Evolutionary conservation across 345 rosid species (phyloP).

Genomic region (Hevea brasiliensis): DNA sequence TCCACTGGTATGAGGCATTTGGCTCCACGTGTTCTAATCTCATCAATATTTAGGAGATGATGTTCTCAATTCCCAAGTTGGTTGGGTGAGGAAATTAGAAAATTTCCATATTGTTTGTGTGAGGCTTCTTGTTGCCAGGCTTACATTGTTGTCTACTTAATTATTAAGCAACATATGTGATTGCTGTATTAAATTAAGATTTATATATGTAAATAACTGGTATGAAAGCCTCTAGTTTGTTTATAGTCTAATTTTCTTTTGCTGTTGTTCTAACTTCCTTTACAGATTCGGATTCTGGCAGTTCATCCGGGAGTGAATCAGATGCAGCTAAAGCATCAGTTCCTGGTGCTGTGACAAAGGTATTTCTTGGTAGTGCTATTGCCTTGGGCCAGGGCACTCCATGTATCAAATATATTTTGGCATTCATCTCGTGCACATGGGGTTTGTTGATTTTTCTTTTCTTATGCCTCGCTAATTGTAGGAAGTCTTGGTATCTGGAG

Average conservation of each 20-base stretch:
- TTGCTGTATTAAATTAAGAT: background rate
- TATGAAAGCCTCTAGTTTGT: background rate
- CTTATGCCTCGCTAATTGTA: conserved; percentile 15
- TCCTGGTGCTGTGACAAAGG: conserved; percentile 41
- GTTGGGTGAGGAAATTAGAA: background rate
- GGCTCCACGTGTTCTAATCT: background rate
- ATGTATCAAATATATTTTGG: background rate
- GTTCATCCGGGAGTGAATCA: conserved; percentile 56
- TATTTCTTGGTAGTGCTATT: conserved; percentile 28
- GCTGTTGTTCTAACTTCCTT: conserved; percentile 8
- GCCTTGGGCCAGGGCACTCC: background rate
- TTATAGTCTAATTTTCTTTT: conserved; percentile 7
- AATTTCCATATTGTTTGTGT: background rate
- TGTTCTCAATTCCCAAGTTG: background rate
- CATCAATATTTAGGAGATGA: background rate
- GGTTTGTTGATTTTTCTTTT: background rate
- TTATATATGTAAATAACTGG: background rate
- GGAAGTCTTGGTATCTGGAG: conserved; percentile 35
- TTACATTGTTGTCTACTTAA: background rate
- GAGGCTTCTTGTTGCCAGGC: background rate
- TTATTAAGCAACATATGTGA: no score
- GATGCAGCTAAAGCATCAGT: conserved; percentile 52
- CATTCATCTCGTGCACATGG: background rate
- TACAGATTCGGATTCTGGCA: conserved; percentile 66
- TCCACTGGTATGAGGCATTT: background rate